A percentile compares a stretch with the other conserved stretches of the same genome.
These are phyloP conservation scores for Lactarius hatsudake DNA, from an alignment of 768 basidiomycete species.

Conservation along the genomic window DNA sequence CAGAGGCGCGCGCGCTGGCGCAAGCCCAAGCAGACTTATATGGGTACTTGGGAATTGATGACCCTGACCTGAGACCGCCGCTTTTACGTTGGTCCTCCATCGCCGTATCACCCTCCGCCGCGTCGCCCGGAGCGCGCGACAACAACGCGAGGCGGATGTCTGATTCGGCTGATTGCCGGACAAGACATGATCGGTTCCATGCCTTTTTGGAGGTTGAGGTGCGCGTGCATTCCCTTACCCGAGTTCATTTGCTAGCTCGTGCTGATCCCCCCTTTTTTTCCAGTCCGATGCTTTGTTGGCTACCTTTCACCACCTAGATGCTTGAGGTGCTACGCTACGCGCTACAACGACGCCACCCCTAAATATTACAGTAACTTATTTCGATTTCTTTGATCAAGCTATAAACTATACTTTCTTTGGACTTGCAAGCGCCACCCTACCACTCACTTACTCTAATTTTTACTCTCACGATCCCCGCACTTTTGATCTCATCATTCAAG, in stretches of 20 bases:
- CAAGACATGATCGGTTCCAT: constrained; percentile 7
- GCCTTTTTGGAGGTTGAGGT: constrained; percentile 11
- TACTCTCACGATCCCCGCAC: neutral
- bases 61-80: constrained; percentile 38
- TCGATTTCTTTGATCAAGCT: neutral
- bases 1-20: constrained; percentile 55
- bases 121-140: constrained; percentile 5
- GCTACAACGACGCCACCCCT: neutral
- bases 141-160: constrained; percentile 7
- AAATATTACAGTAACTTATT: neutral
- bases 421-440: neutral
- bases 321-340: neutral
- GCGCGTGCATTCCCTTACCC: neutral
- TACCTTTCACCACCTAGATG: neutral
- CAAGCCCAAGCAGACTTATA: constrained; percentile 71
- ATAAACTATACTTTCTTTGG: neutral
- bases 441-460: neutral
- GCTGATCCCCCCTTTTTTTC: neutral
- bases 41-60: constrained; percentile 63
- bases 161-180: constrained; percentile 15
- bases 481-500: constrained; percentile 14
- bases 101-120: constrained; percentile 1
- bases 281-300: constrained; percentile 9
- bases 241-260: neutral
- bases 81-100: constrained; percentile 8